Conservation (phyloP, 2,329 filamentous ascomycete species). For the Thielaviopsis euricoi region DNA sequence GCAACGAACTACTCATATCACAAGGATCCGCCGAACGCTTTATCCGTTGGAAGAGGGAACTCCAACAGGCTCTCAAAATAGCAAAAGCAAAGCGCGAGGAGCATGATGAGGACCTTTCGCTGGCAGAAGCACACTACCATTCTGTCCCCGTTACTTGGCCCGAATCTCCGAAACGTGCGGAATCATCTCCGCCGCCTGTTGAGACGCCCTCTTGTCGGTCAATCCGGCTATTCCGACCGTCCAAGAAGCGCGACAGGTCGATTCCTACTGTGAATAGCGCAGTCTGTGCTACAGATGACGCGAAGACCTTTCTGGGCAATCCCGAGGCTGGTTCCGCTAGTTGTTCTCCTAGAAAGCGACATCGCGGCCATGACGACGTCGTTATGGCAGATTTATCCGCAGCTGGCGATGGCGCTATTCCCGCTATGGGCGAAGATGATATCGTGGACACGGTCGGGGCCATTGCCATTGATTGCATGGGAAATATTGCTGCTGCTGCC, state of each 20-base stretch:
- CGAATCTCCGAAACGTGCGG: background rate
- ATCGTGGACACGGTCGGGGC: slow-evolving; percentile 92
- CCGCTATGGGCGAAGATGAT: slow-evolving; percentile 23
- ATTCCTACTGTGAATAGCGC: background rate
- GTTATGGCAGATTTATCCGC: background rate
- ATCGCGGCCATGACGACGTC: background rate
- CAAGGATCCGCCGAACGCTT: slow-evolving; percentile 64
- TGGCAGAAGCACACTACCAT: slow-evolving; percentile 9
- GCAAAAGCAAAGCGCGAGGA: slow-evolving; percentile 24
- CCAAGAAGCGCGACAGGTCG: background rate
- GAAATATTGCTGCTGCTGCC: slow-evolving; percentile 82
- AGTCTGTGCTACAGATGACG: background rate
- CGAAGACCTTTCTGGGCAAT: background rate
- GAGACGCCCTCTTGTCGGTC: background rate
- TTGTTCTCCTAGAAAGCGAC: slow-evolving; percentile 6
- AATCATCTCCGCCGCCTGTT: background rate
- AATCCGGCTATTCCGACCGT: background rate
- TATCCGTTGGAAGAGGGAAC: slow-evolving; percentile 59
- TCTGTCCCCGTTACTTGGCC: slow-evolving; percentile 5
- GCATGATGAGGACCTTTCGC: slow-evolving; percentile 12
- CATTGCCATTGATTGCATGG: slow-evolving; percentile 74
- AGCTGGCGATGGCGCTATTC: background rate
- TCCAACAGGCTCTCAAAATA: slow-evolving; percentile 35
- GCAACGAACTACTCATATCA: slow-evolving; percentile 65
- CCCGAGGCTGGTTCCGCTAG: background rate